Evolutionary conservation across 352 stramenopile genomes (phyloP).

Genomic region (Phytophthora sansomeana): DNA sequence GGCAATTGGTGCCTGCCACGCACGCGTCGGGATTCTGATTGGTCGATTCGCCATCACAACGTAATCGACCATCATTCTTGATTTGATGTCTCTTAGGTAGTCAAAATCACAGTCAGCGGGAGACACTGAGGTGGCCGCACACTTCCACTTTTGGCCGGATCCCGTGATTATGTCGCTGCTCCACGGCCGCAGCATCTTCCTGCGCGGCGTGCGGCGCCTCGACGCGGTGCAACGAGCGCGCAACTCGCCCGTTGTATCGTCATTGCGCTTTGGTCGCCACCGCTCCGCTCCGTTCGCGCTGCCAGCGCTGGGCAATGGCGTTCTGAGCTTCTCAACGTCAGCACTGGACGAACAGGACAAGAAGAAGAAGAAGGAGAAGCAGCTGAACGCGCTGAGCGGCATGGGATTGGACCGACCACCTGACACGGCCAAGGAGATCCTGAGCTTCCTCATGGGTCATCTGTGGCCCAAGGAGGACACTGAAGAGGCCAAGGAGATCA

Average conservation of each 20-base stretch:
- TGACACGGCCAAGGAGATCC: conserved; percentile 62
- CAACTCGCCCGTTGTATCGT: background rate
- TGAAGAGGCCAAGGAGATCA: conserved; percentile 71
- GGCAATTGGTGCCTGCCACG: background rate
- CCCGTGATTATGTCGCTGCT: conserved; percentile 44
- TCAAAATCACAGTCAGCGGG: background rate
- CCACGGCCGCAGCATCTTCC: conserved; percentile 48
- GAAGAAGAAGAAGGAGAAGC: conserved; percentile 26
- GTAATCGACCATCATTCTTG: conserved; percentile 19
- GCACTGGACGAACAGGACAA: conserved; percentile 31
- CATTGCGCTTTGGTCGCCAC: conserved; percentile 1
- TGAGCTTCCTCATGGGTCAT: conserved; percentile 67
- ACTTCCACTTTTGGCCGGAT: conserved; percentile 6
- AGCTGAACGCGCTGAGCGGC: conserved; percentile 30
- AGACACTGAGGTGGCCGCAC: background rate
- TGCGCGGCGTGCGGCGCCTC: conserved; percentile 46
- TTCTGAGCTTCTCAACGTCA: conserved; percentile 47
- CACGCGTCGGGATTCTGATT: background rate
- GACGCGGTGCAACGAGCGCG: conserved; percentile 21
- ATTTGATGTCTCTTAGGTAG: background rate
- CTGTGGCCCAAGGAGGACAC: conserved; percentile 72
- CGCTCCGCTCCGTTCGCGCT: conserved; percentile 11
- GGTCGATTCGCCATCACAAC: conserved; percentile 10
- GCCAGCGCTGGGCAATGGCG: conserved; percentile 26
- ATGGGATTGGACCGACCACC: conserved; percentile 36